Evolutionary conservation across 2,329 filamentous ascomycete genomes (phyloP).

Genomic region (Chaetomiaceae sp.): DNA sequence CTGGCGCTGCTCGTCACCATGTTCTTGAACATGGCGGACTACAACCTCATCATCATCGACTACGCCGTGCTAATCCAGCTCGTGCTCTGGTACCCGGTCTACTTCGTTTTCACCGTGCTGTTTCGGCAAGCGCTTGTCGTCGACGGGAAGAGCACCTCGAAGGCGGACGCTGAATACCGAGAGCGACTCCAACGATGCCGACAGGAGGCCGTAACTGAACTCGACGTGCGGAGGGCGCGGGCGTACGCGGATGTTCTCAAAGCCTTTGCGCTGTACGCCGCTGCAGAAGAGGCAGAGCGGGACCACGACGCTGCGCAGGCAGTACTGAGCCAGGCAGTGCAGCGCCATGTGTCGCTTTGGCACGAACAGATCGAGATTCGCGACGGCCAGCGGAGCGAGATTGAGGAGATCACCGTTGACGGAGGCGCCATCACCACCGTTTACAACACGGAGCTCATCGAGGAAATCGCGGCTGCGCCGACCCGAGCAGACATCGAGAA

Average conservation of each 20-base stretch:
- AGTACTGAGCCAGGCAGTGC: slow-evolving; percentile 14
- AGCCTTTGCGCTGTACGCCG: slow-evolving; percentile 20
- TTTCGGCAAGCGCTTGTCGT: slow-evolving; percentile 22
- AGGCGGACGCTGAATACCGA: slow-evolving; percentile 18
- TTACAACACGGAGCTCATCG: slow-evolving; percentile 22
- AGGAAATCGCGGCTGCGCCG: slow-evolving; percentile 22
- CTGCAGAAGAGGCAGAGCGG: slow-evolving; percentile 18
- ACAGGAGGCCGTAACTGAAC: slow-evolving; percentile 11
- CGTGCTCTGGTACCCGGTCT: slow-evolving; percentile 25
- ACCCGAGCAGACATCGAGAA: slow-evolving; percentile 24
- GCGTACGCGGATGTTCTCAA: slow-evolving; percentile 23
- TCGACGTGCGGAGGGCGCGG: slow-evolving; percentile 18
- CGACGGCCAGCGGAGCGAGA: slow-evolving; percentile 7
- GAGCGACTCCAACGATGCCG: slow-evolving; percentile 18
- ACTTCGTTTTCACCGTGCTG: slow-evolving; percentile 22
- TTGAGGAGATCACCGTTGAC: slow-evolving; percentile 11
- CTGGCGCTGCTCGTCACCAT: slow-evolving; percentile 22
- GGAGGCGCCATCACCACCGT: slow-evolving; percentile 22
- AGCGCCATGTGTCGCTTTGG: slow-evolving; percentile 23
- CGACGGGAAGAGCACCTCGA: slow-evolving; percentile 1
- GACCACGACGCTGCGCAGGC: slow-evolving; percentile 17
- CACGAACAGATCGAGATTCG: slow-evolving; percentile 21
- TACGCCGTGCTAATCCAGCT: slow-evolving; percentile 24
- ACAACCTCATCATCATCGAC: slow-evolving; percentile 24
- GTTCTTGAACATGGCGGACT: slow-evolving; percentile 22